A percentile compares a stretch with the other conserved stretches of the same genome.
Evolutionary conservation across 164 flowering plant genomes (phyloP).

Genomic region (Euptelea pleiosperma): DNA sequence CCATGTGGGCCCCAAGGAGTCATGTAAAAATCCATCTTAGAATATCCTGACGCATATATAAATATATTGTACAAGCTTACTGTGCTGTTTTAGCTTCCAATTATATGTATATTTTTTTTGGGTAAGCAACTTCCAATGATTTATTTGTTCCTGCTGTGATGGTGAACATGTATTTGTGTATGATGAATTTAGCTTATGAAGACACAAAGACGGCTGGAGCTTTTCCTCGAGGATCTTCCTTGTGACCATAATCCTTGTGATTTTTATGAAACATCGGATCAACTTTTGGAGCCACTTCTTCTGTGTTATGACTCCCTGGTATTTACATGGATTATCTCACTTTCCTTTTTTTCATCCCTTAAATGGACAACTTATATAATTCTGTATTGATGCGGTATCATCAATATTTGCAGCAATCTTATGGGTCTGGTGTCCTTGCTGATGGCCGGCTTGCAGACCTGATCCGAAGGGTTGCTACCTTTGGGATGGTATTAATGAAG

Average conservation of each 20-base stretch:
- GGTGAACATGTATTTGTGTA: slow-evolving; percentile 5
- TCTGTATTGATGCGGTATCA: slow-evolving; percentile 2
- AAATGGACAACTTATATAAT: slow-evolving; percentile 1
- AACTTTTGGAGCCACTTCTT: slow-evolving; percentile 78
- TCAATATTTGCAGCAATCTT: slow-evolving; percentile 64
- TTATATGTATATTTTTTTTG: not conserved
- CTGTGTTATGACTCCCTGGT: slow-evolving; percentile 92
- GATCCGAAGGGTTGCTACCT: slow-evolving; percentile 84
- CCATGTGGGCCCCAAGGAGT: no score
- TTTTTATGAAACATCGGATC: slow-evolving; percentile 75
- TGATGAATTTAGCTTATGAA: slow-evolving; percentile 55
- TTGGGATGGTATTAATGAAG: slow-evolving; percentile 92
- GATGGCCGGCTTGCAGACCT: slow-evolving; percentile 93
- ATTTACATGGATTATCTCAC: slow-evolving; percentile 8
- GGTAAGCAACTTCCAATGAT: no score
- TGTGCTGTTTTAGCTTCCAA: not conserved
- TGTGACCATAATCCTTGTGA: slow-evolving; percentile 71
- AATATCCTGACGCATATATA: no score
- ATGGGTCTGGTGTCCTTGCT: slow-evolving; percentile 80
- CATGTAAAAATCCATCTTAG: no score
- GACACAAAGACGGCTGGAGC: slow-evolving; percentile 69
- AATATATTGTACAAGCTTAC: no score
- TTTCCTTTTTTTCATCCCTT: slow-evolving; percentile 1
- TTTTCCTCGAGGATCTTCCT: slow-evolving; percentile 87
- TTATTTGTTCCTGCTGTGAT: not conserved